phyloP scores from a whole-genome alignment of 306 rosid genomes.

The Crotalaria pallida region DNA sequence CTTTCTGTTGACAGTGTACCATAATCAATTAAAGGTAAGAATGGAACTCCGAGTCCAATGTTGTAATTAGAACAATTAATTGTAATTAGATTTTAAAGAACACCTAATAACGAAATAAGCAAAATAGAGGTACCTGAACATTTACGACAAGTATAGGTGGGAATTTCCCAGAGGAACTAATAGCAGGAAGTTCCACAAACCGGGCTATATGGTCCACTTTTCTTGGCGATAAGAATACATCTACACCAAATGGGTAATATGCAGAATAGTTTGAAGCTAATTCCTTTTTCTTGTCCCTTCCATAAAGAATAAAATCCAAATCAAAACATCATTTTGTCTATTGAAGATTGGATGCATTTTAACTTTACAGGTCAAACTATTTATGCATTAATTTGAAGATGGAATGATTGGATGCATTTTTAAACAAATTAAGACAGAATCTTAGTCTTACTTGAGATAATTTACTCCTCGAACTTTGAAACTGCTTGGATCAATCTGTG shows the following conservation, averaged over 20 bases:
- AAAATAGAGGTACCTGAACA: constrained; percentile 65
- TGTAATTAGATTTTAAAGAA: not conserved
- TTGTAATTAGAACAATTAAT: not conserved
- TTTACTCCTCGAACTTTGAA: constrained; percentile 82
- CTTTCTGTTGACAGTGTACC: not conserved
- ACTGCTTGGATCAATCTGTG: constrained; percentile 71
- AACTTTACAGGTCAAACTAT: not conserved
- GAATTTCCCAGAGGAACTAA: constrained; percentile 48
- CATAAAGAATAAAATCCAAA: constrained; percentile 20
- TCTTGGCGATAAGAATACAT: constrained; percentile 80
- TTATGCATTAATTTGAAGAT: not conserved
- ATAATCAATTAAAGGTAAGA: not conserved
- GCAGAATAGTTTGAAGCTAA: constrained; percentile 71
- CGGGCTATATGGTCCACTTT: constrained; percentile 83
- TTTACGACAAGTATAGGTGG: constrained; percentile 88
- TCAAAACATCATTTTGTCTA: constrained; percentile 3
- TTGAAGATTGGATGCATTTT: not conserved
- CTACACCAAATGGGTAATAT: constrained; percentile 91
- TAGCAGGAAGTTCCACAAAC: constrained; percentile 68
- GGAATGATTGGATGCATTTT: not conserved
- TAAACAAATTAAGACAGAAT: constrained; percentile 10
- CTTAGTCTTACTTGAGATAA: constrained; percentile 66
- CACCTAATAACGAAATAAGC: too few relatives aligned
- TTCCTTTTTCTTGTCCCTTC: constrained; percentile 94
- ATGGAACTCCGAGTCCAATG: not conserved